Conservation (phyloP, 805 yeast species). For the Kuraishia cidri region DNA sequence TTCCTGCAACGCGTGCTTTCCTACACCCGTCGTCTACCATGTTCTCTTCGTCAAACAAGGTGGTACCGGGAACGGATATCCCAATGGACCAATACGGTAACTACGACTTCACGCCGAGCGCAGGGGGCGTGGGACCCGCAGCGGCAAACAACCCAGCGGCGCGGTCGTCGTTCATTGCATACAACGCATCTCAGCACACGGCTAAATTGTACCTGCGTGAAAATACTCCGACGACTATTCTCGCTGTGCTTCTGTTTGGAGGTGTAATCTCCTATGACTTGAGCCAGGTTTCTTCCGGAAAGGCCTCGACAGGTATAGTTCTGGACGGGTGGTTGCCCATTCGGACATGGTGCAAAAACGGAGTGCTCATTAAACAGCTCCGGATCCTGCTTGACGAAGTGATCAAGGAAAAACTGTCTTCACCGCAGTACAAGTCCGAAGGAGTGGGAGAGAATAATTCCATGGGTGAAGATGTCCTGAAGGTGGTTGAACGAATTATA, state of each 20-base stretch:
- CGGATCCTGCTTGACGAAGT: slow-evolving; percentile 59
- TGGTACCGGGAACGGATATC: not conserved
- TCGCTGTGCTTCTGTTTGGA: slow-evolving; percentile 75
- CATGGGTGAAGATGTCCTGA: slow-evolving; percentile 25
- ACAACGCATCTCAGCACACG: slow-evolving; percentile 50
- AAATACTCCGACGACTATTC: slow-evolving; percentile 69
- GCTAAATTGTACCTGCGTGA: slow-evolving; percentile 64
- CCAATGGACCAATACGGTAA: slow-evolving; percentile 11
- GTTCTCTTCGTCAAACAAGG: slow-evolving; percentile 37
- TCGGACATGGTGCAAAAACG: slow-evolving; percentile 91
- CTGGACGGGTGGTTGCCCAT: slow-evolving; percentile 87
- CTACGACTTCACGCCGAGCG: slow-evolving; percentile 29
- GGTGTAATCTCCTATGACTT: slow-evolving; percentile 60
- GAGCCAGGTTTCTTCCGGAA: slow-evolving; percentile 25
- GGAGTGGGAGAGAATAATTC: slow-evolving; percentile 6
- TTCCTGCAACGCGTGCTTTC: slow-evolving; percentile 67
- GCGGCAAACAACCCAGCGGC: slow-evolving; percentile 20
- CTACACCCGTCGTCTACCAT: slow-evolving; percentile 81
- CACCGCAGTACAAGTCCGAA: slow-evolving; percentile 28
- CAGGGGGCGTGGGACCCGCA: slow-evolving; percentile 3
- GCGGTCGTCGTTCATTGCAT: slow-evolving; percentile 56
- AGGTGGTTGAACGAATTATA: slow-evolving; percentile 28
- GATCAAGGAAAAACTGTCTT: slow-evolving; percentile 50
- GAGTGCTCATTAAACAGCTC: slow-evolving; percentile 69
- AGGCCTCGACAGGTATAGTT: slow-evolving; percentile 73